These are phyloP conservation scores for Mediolabrus comicus DNA, from an alignment of 108 stramenopile species.

Conservation along the genomic window DNA sequence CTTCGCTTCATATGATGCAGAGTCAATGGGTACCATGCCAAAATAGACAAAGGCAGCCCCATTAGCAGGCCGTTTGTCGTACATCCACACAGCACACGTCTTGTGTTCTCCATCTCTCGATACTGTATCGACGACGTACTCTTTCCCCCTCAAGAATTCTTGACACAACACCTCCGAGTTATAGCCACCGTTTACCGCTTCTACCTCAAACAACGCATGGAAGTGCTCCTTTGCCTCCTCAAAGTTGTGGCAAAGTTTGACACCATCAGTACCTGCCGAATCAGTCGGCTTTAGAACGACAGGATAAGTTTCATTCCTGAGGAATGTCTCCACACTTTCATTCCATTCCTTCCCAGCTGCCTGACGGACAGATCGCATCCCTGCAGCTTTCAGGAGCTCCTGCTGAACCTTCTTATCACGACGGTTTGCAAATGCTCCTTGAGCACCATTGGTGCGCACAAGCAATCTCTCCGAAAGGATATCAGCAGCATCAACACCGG, in stretches of 20 bases:
- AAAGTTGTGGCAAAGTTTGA: slow-evolving; percentile 86
- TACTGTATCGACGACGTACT: slow-evolving; percentile 90
- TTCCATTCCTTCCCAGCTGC: slow-evolving; percentile 41
- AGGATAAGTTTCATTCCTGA: slow-evolving; percentile 72
- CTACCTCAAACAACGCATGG: slow-evolving; percentile 77
- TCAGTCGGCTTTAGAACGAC: slow-evolving; percentile 93
- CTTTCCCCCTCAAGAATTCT: slow-evolving; percentile 87
- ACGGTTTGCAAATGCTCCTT: slow-evolving; percentile 67
- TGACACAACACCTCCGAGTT: slow-evolving; percentile 84
- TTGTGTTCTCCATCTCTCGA: slow-evolving; percentile 90
- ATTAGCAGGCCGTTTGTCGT: slow-evolving; percentile 85
- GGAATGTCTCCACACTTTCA: slow-evolving; percentile 75
- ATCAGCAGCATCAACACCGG: slow-evolving; percentile 85
- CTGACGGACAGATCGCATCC: slow-evolving; percentile 87
- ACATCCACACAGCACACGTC: slow-evolving; percentile 83
- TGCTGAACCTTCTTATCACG: slow-evolving; percentile 93
- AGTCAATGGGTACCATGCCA: slow-evolving; percentile 74
- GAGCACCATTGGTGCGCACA: slow-evolving; percentile 83
- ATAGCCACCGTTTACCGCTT: slow-evolving; percentile 86
- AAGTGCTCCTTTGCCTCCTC: slow-evolving; percentile 92
- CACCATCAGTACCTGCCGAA: slow-evolving; percentile 93
- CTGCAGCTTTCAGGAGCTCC: slow-evolving; percentile 76
- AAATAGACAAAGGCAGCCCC: slow-evolving; percentile 87
- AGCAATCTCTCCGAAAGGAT: slow-evolving; percentile 71
- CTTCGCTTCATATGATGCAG: slow-evolving; percentile 69